Percentiles rank a stretch among this genome's conserved stretches.
Evolutionary conservation across 768 basidiomycete genomes (phyloP).

Genomic region (Rubroboletus satanas): DNA sequence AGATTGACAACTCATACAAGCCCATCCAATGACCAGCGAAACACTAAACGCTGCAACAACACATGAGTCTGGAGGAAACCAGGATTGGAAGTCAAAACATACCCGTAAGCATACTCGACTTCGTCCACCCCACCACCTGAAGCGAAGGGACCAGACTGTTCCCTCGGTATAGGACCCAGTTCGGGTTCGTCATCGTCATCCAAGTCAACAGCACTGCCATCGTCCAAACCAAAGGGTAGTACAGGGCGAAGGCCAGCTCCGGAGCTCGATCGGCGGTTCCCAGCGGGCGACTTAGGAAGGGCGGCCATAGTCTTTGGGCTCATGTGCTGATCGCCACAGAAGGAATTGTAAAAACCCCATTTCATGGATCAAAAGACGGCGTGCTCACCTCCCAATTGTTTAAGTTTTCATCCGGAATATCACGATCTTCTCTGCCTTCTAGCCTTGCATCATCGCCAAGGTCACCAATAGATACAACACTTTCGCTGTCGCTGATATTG

Average conservation of each 20-base stretch:
- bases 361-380: not conserved
- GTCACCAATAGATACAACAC: conserved; percentile 86
- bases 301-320: conserved; percentile 94
- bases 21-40: not conserved
- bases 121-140: conserved; percentile 84
- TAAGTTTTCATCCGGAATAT: conserved; percentile 69
- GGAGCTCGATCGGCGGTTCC: conserved; percentile 76
- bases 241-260: conserved; percentile 84
- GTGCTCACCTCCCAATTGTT: conserved; percentile 92
- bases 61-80: conserved; percentile 8
- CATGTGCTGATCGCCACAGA: conserved; percentile 63
- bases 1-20: not conserved
- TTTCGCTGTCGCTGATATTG: conserved; percentile 91
- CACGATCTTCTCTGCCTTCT: conserved; percentile 60
- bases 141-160: conserved; percentile 68
- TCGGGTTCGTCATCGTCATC: conserved; percentile 72
- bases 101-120: conserved; percentile 87
- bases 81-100: conserved; percentile 27
- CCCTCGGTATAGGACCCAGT: conserved; percentile 72
- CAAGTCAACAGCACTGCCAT: conserved; percentile 65
- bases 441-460: conserved; percentile 75
- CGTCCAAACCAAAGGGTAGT: conserved; percentile 70
- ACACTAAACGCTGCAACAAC: conserved; percentile 20
- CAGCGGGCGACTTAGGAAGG: conserved; percentile 86
- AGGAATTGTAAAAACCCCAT: not conserved